Evolutionary conservation across 768 basidiomycete species (phyloP), one percentile per base, ranked within the genome.

Genomic region (Artomyces pyxidatus): DNA sequence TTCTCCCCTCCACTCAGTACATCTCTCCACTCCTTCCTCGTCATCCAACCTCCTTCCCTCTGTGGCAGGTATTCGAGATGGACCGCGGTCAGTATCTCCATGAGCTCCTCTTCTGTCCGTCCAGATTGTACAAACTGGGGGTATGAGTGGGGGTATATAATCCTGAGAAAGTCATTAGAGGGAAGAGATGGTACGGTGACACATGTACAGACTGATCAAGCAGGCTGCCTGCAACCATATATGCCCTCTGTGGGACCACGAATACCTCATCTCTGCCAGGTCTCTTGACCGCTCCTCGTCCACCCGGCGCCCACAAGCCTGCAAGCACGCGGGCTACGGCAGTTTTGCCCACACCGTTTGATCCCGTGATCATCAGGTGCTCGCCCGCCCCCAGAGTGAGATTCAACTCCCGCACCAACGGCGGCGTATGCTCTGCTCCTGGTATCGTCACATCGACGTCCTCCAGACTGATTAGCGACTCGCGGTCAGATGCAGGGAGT

Each of bases 1-100:
- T 96, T 97, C 76, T 97, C 95, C 0, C 95, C 95, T 0, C 95
- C 95, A 58, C 90, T 93, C 59, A 95, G 68, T 39, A 97, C 90
- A 67, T 96, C 91, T 54, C 91, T 78, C 94, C 94, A 98, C 65
- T 97, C 94, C 67, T 96, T 97, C 60, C 85, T 69, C 23, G 90
- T 85, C 51, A 72, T 73, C 81, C 90, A 88, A 0, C 94, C 93
- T 0, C 95, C 94, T 63, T 96, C 95, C 23, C 95, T 69, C 39
- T 76, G 76, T 2, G 90, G 87, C 21, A 97, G 63, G 63, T 97
- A 97, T 16, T 74, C 85, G 53, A 98, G 64, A 65, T 88, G 88
- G 10, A 85, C 93, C 53, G 80, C 79, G 58, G 85, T 77, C 51
- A 98, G 66, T 26, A 96, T 92, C 47, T 71, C 71, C 65, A 82